Evolutionary conservation across 257 asterid species (phyloP), one percentile per base, ranked within the genome.

Genomic region (Primulina tabacum): DNA sequence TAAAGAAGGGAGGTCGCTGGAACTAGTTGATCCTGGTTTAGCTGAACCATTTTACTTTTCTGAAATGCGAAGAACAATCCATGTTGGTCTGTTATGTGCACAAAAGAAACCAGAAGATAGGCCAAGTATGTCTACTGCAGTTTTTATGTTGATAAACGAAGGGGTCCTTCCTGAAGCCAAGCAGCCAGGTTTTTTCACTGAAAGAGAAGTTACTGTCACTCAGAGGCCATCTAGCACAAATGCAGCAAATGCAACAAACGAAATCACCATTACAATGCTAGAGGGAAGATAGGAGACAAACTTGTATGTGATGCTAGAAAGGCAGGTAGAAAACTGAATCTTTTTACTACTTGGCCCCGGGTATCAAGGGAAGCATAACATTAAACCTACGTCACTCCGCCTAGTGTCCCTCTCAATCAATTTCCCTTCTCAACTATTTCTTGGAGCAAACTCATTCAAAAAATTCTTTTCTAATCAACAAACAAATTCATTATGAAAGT

Each of bases 181-280:
- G 32, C 79, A 79, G 30, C 90, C 90, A 0, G 90, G 83, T 59
- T 86, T 79, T 52, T 62, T 77, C 38, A 67, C 74, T 40, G 86
- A 76, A 50, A 50, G 57, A 50, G 57, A 43, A 11, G 55, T 43
- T 43, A 12, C 7, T 4, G 1, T 14, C 0, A 1, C 18, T 16
- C 40, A 68, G 40, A 61, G 34, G 59, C 40, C 62, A 55, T 43
- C 78, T 0, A 67, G 24, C 60, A 64, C 62, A 68, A 75, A 57
- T 9, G 18, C 28, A 5, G 61, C 62, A 0, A 40, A 37, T 63
- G 75, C 79, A 2, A 59, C 47, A 17, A 75, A 70, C 38, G 75
- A 73, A 53, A 30, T 73, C 3, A 78, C 83, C 30, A 66, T 81
- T 47, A 65, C 81, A 47, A n/a, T 32, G 53, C 34, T 81, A 56